These are phyloP conservation scores for Nemania serpens DNA, from an alignment of 2,329 filamentous ascomycete species.

Conservation along the genomic window DNA sequence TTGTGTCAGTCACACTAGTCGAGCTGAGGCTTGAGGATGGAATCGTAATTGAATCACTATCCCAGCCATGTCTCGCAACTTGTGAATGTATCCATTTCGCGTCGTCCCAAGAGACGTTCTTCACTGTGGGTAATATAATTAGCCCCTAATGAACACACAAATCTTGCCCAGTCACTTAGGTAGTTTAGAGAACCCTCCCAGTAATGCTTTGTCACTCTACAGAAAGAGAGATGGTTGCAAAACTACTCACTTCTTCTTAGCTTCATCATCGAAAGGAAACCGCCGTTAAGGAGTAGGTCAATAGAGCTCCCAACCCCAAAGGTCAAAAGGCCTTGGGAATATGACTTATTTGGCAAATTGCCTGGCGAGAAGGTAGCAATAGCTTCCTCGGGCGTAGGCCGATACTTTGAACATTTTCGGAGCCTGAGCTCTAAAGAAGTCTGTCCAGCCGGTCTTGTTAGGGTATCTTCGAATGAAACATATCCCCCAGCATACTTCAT, in stretches of 20 bases:
- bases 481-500: slow-evolving; percentile 69
- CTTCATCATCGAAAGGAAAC: slow-evolving; percentile 66
- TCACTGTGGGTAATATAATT: background rate
- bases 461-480: slow-evolving; percentile 58
- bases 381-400: slow-evolving; percentile 65
- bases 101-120: slow-evolving; percentile 19
- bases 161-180: background rate
- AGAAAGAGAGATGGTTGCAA: background rate
- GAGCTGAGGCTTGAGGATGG: background rate
- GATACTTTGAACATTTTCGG: slow-evolving; percentile 73
- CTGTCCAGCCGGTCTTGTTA: slow-evolving; percentile 45
- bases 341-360: background rate
- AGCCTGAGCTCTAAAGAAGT: slow-evolving; percentile 62
- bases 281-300: slow-evolving; percentile 67
- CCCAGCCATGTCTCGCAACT: background rate
- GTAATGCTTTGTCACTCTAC: background rate
- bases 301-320: slow-evolving; percentile 76
- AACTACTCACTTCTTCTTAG: slow-evolving; percentile 50
- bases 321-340: slow-evolving; percentile 49
- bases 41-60: slow-evolving; percentile 15
- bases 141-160: background rate
- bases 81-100: slow-evolving; percentile 55
- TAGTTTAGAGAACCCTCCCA: background rate
- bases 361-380: slow-evolving; percentile 51
- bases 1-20: slow-evolving; percentile 14